phyloP scores from a whole-genome alignment of 345 rosid genomes.

The Carallia pectinifolia region DNA sequence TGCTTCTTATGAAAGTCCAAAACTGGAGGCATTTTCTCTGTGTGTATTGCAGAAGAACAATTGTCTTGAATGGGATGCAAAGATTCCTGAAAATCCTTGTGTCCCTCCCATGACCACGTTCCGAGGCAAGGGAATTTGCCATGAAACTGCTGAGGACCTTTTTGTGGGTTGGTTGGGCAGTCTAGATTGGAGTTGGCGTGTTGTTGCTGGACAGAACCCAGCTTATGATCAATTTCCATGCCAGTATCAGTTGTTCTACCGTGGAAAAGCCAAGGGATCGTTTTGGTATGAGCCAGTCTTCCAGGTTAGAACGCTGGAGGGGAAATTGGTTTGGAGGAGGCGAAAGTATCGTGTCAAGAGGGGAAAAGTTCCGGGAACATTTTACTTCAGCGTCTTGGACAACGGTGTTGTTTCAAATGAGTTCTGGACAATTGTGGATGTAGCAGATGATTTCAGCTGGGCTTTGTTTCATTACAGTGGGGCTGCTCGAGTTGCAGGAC shows the following conservation, averaged over 20 bases:
- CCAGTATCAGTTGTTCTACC: constrained; percentile 85
- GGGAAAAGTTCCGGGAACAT: constrained; percentile 64
- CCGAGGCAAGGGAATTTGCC: constrained; percentile 53
- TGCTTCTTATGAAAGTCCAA: constrained; percentile 90
- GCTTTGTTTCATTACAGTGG: constrained; percentile 85
- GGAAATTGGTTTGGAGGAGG: constrained; percentile 76
- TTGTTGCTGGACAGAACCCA: constrained; percentile 89
- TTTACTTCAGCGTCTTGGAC: constrained; percentile 79
- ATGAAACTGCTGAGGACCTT: constrained; percentile 76
- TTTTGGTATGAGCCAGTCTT: constrained; percentile 96
- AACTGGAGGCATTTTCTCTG: constrained; percentile 80
- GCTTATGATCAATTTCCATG: constrained; percentile 97
- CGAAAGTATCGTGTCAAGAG: constrained; percentile 80
- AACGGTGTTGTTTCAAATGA: constrained; percentile 92
- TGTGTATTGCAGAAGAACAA: constrained; percentile 86
- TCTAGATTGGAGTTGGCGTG: constrained; percentile 94
- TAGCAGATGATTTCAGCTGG: constrained; percentile 83
- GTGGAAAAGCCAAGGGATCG: constrained; percentile 87
- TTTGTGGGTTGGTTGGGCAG: constrained; percentile 88
- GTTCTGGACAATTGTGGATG: constrained; percentile 85
- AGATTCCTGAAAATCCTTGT: constrained; percentile 64
- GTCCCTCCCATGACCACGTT: constrained; percentile 71
- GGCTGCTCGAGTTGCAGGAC: constrained; percentile 92
- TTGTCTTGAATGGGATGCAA: constrained; percentile 75
- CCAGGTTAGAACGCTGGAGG: constrained; percentile 78